Base-by-base conservation (phyloP, 2,329 filamentous ascomycete species). In the Diaporthe nobilis region DNA sequence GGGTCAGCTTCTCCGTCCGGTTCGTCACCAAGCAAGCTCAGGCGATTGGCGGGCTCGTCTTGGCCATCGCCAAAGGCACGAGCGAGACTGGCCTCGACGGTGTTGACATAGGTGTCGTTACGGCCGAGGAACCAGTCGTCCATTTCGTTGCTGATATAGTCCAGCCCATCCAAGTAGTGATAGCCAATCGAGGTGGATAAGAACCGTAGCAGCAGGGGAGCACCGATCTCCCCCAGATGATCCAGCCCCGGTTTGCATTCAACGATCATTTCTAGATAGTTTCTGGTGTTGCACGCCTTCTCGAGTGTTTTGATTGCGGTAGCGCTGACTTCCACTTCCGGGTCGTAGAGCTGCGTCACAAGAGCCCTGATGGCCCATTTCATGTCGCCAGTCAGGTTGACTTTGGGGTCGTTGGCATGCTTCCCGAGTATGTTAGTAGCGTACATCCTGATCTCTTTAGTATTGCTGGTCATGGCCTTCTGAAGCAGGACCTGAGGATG, bases 71-170 rank as follows among this genome's bases (percentile, higher is more conserved):
- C 88, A 79, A 98, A 96, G 0, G 96, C 94, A 76, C 95, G 93
- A 44, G 96, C 95, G 71, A 99, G 89, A 73, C 96, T 98, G n/a
- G 97, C 97, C 84, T 99, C 97, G 55, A 99, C 96, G 55, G 98
- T 90, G 51, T 92, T 91, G 70, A 99, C 97, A 79, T 99, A 99
- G n/a, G 92, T 93, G 83, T 99, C 96, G 82, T 99, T 99, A 60
- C 97, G 92, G 20, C 97, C 97, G 42, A 99, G 88, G 82, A 98
- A 99, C 97, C 97, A 99, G 85, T 99, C 97, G 80, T 99, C 97
- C 97, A 99, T 99, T 83, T 99, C 97, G 82, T 98, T 97, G 77
- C 96, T 98, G 84, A 99, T 99, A 82, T 99, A 99, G 85, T 99
- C 97, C 58, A 99, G 88, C 0, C 96, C 97, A 82, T 98, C 95